Base-by-base conservation (phyloP, 805 yeast species). In the Candida caryicola region DNA sequence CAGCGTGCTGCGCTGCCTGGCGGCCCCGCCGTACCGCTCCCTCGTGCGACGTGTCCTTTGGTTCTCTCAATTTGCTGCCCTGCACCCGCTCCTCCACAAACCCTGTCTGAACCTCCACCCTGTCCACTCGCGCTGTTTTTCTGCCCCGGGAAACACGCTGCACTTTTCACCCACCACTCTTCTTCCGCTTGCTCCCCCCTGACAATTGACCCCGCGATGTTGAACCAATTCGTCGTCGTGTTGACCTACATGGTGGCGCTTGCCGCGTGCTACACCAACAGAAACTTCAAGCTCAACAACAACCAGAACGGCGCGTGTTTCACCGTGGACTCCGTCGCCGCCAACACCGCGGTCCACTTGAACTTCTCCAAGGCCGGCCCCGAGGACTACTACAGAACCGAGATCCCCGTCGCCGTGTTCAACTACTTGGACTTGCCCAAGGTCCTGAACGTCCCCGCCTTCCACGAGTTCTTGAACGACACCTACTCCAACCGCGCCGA, bases 391-490 rank as follows among this genome's bases (percentile, higher is more conserved):
- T 31, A 36, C 28, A 25, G 33, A n/a, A 36, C 36, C 16, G 40
- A 34, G 17, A 19, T 41, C 17, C 45, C 48, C 4, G 33, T 44
- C 13, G 21, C 41, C 15, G 31, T 44, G 6, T 44, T 41, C 39
- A 29, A 44, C 37, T 44, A 44, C 45, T 31, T 40, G 41, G 48
- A 44, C 26, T 21, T 41, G 14, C 29, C 27, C 18, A 41, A 40
- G 26, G 33, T 37, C 31, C 12, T 25, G 17, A 44, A 44, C 28
- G 18, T 44, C 26, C 48, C 48, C 19, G 26, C 33, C 37, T 39
- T 34, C 16, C 35, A 33, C 14, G 25, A 21, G n/a, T 44, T 44
- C 23, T 23, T 39, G 26, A 34, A 36, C 28, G 28, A 38, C 9
- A 31, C 43, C 5, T 36, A 29, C 23, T 17, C 33, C 31, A 33